These are phyloP conservation scores for Pleurotus tuoliensis DNA, from an alignment of 768 basidiomycete species.

Conservation along the genomic window DNA sequence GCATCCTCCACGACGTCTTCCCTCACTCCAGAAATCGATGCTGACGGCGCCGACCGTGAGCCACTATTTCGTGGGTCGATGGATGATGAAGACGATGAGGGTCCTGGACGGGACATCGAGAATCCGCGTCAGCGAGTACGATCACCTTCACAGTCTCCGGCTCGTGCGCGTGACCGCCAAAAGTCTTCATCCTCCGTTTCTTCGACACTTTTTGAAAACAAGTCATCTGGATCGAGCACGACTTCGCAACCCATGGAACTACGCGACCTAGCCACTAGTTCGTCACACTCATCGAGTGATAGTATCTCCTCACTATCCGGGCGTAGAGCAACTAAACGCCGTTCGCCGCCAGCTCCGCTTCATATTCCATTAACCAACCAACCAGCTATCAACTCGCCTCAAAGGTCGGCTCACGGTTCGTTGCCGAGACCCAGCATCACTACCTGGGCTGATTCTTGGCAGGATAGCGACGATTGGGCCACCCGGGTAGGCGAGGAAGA, in stretches of 20 bases:
- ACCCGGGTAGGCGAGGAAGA: constrained; percentile 44
- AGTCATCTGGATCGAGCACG: constrained; percentile 34
- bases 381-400: constrained; percentile 32
- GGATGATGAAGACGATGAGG: constrained; percentile 49
- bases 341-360: constrained; percentile 38
- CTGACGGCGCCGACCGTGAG: constrained; percentile 44
- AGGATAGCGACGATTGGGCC: constrained; percentile 51
- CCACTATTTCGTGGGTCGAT: constrained; percentile 55
- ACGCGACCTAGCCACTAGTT: constrained; percentile 38
- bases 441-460: constrained; percentile 49
- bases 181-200: constrained; percentile 19
- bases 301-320: constrained; percentile 22
- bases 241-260: constrained; percentile 27
- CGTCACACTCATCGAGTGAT: constrained; percentile 21
- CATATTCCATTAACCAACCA: constrained; percentile 25
- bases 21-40: constrained; percentile 35
- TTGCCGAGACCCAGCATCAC: constrained; percentile 2
- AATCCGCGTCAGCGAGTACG: constrained; percentile 27
- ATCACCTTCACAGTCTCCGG: constrained; percentile 31
- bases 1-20: constrained; percentile 39
- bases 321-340: constrained; percentile 31
- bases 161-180: constrained; percentile 14
- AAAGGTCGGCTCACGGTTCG: constrained; percentile 13
- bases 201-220: constrained; percentile 33
- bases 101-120: constrained; percentile 39